These are phyloP conservation scores for Botrytis hyacinthi DNA, from an alignment of 2,329 filamentous ascomycete genomes.

Conservation along the genomic window DNA sequence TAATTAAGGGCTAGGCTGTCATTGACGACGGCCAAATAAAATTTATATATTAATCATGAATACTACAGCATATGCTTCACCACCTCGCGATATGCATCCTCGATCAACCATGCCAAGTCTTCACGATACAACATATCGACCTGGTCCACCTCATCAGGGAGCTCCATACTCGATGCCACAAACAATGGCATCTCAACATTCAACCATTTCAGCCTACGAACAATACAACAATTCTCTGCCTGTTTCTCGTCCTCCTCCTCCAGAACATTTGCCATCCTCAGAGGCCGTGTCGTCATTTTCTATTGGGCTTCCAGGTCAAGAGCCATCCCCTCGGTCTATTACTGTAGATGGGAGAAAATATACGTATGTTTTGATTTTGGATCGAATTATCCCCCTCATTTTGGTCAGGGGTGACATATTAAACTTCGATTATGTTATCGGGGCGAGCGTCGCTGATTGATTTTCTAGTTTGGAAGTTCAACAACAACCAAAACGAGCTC, in stretches of 20 bases:
- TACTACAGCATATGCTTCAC: conserved; percentile 32
- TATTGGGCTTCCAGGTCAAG: conserved; percentile 24
- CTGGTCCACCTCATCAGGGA: conserved; percentile 22
- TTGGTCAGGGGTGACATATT: not conserved
- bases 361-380: conserved; percentile 30
- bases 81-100: conserved; percentile 27
- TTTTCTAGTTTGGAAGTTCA: conserved; percentile 70
- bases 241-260: conserved; percentile 26
- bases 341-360: conserved; percentile 33
- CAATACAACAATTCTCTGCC: conserved; percentile 24
- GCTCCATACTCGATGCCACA: conserved; percentile 30
- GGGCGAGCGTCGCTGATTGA: conserved; percentile 23
- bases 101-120: conserved; percentile 25
- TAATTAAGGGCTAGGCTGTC: conserved; percentile 2
- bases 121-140: conserved; percentile 25
- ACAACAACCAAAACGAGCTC: conserved; percentile 87
- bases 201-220: conserved; percentile 26
- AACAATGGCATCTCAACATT: conserved; percentile 25
- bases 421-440: not conserved
- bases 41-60: conserved; percentile 21
- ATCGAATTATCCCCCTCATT: not conserved
- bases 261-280: conserved; percentile 26
- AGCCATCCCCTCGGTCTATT: conserved; percentile 27
- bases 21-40: not conserved
- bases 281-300: conserved; percentile 25